Base-by-base conservation (phyloP, 306 rosid species). In the Castanopsis chinensis region DNA sequence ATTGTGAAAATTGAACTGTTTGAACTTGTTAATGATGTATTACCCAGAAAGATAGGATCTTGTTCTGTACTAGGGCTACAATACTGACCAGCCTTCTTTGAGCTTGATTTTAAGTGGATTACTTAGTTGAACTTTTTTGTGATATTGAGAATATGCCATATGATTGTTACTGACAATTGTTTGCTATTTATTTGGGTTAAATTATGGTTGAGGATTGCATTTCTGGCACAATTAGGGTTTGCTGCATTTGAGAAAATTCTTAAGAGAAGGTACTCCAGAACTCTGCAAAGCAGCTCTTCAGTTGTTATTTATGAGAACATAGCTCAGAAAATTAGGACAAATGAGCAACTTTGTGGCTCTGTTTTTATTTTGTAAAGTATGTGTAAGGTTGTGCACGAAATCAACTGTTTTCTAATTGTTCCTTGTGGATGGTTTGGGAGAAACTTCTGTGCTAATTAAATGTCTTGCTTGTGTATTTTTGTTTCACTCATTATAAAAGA, bases 1-100 rank as follows among this genome's bases (percentile, higher is more conserved):
- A 51, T 69, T 80, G 71, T 78, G 80, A 65, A 71, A 73, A 88
- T 79, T 69, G 76, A 73, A 71, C 85, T 58, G 51, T 73, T 80
- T 52, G 78, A 72, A 61, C 80, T 58, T 63, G 32, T 28, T 78
- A 54, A 61, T 64, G 58, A 52, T 52, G 30, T 72, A 58, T 56
- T 56, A n/a, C 23, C 30, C 21, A 19, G 30, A 67, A 74, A 59
- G 61, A 79, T 76, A 52, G 69, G 68, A 74, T 32, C 74, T 43
- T 74, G 27, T 32, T 19, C 13, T 41, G 45, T 37, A 7, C 3
- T 68, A 21, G 69, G 79, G 56, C 54, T 84, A 43, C 67, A 17
- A 84, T 37, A 81, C 82, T 76, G 86, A 82, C 55, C 74, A n/a
- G 53, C 12, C 8, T 18, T 69, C 77, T 4, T 45, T 78, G 73